Evolutionary conservation across 2,329 filamentous ascomycete species (phyloP), one percentile per base, ranked within the genome.

Genomic region (Microcera coccophila): DNA sequence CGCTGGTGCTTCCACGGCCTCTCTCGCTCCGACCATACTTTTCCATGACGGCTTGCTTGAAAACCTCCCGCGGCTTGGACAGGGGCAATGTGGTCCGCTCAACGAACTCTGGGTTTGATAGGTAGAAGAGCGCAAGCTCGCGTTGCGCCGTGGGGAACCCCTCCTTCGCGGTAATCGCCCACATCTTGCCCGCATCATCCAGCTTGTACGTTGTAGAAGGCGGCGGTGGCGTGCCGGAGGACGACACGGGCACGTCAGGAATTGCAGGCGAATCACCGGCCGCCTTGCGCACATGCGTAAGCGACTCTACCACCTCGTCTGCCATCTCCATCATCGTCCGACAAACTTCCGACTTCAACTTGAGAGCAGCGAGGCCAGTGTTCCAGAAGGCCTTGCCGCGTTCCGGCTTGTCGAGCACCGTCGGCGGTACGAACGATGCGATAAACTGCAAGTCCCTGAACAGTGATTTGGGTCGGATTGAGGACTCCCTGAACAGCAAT

Each of bases 131-230:
- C 2, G 87, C 93, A 14, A 98, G 77, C 67, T 98, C 93, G 38
- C 93, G 83, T 69, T 97, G 90, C 4, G 91, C 90, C 11, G 87
- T 86, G 0, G 90, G 78, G 35, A 64, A 65, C 29, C 91, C 90
- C 67, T 98, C 93, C 62, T 90, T 93, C 14, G 93, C 93, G 1
- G 90, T 91, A 61, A 96, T 93, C 49, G 88, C 85, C 75, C 88
- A 89, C 82, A 97, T 93, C 53, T 79, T 81, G 3, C 87, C 90
- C 0, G 90, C 91, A 61, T 96, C 89, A 33, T 81, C 75, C 61
- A 93, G 80, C 43, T 78, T 81, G 65, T 88, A 84, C 36, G 82
- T 78, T 42, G 82, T 76, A 3, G 79, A 69, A 0, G 75, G 68
- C 10, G 70, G 66, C 11, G 74, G 65, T 4, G 72, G 71, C 7